Base-by-base conservation (phyloP, 2,329 filamentous ascomycete genomes). In the Emericellopsis atlantica region DNA sequence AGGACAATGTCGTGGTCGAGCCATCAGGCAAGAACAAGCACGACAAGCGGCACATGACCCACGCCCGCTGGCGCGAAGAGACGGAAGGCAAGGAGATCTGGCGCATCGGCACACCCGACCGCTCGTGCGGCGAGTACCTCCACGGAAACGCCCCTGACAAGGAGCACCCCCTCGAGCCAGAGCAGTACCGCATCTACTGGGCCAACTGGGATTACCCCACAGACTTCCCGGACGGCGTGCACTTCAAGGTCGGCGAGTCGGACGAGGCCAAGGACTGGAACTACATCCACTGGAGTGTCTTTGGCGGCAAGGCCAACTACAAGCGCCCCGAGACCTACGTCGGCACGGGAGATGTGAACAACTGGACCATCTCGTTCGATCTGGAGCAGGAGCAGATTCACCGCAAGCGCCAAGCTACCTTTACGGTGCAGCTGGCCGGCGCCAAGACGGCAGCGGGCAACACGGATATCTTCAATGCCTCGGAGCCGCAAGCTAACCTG, bases 251-350 rank as follows among this genome's bases (percentile, higher is more conserved):
- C 2, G 75, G 76, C 9, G 55, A 67, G 50, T 69, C 66, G 44
- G 55, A 72, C 22, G 61, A 60, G 15, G 57, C 56, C 0, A 53
- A 57, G 10, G 72, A 77, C 48, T 61, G 78, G 44, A 81, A 81
- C 54, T 79, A 79, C 42, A 70, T 80, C 4, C 78, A 81, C 51
- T 81, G 76, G 78, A 72, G 69, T 43, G 74, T 76, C 8, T 80
- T 77, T 48, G 75, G 76, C 1, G 70, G 72, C 6, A 59, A 70
- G 23, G 71, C 61, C 1, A 70, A 76, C 53, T 65, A 54, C 12
- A 40, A 62, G 4, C 61, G 71, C 1, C 54, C 61, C 1, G 56
- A 65, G 36, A 54, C 63, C 5, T 66, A 68, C 39, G 57, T 60
- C 34, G 58, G 64, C 16, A 64, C 64, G 46, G 51, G 51, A 64